These are phyloP conservation scores for Ustilago hordei DNA, from an alignment of 1,284 basidiomycete genomes.

Conservation along the genomic window DNA sequence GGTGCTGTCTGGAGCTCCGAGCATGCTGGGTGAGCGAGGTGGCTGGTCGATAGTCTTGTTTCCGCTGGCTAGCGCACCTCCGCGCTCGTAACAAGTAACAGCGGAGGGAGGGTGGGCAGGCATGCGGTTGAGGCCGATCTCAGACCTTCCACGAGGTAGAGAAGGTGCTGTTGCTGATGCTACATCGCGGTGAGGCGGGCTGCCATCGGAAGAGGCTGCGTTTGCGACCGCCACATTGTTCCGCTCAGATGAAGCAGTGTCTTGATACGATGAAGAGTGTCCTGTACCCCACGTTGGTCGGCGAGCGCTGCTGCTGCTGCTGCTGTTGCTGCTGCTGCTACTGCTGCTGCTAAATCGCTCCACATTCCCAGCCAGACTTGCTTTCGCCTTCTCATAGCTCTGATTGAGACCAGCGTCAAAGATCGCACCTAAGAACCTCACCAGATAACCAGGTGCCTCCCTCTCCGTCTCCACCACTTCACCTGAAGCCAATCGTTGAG, in stretches of 20 bases:
- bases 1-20: neutral
- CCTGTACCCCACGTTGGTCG: constrained; percentile 15
- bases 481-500: constrained; percentile 37
- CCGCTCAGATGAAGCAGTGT: constrained; percentile 11
- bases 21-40: constrained; percentile 6
- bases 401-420: constrained; percentile 40
- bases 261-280: constrained; percentile 4
- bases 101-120: constrained; percentile 2
- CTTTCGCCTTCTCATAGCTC: constrained; percentile 36
- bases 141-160: constrained; percentile 28
- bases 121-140: constrained; percentile 11
- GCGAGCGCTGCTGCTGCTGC: constrained; percentile 5
- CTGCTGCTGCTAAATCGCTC: constrained; percentile 1
- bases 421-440: constrained; percentile 37
- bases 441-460: constrained; percentile 49
- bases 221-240: neutral
- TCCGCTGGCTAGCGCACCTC: neutral
- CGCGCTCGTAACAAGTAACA: constrained; percentile 34
- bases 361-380: constrained; percentile 7
- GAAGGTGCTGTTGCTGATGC: constrained; percentile 29
- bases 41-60: neutral
- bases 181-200: constrained; percentile 27
- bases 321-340: constrained; percentile 8
- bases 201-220: constrained; percentile 8
- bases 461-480: constrained; percentile 48